phyloP scores from a whole-genome alignment of 371 early-diverging fungal species.

The Rhizopus stolonifer region DNA sequence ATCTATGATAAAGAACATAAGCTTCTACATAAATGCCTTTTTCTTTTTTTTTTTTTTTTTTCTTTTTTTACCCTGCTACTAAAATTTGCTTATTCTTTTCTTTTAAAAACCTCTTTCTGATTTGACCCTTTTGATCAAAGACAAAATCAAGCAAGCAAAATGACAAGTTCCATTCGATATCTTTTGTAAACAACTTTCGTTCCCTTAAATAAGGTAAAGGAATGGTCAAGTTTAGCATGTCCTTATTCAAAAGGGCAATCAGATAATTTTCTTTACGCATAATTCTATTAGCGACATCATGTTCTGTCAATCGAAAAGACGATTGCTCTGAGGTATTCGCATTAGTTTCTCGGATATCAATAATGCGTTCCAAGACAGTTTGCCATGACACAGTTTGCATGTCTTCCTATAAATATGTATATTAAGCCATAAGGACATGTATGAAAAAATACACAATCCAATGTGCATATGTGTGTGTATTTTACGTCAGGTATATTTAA shows the following conservation, averaged over 20 bases:
- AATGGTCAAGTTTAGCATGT: conserved; percentile 75
- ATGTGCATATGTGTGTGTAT: too few species aligned
- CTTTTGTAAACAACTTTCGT: conserved; percentile 71
- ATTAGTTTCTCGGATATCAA: conserved; percentile 70
- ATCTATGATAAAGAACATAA: conserved; percentile 47
- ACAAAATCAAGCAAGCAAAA: conserved; percentile 83
- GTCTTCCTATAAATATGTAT: conserved; percentile 51
- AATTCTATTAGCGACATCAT: conserved; percentile 88
- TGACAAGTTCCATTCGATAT: conserved; percentile 90
- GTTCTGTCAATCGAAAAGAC: conserved; percentile 74
- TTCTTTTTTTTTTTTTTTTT: conserved; percentile 1
- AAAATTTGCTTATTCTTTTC: conserved; percentile 61
- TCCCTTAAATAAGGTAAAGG: conserved; percentile 56
- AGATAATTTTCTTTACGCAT: conserved; percentile 97
- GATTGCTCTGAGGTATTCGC: conserved; percentile 55
- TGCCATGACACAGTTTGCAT: conserved; percentile 82
- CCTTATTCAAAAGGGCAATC: conserved; percentile 93
- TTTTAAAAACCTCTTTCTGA: conserved; percentile 78
- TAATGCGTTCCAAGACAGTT: conserved; percentile 69
- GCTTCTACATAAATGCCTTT: not conserved
- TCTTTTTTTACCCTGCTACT: conserved; percentile 54
- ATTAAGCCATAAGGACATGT: too few species aligned
- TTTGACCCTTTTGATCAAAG: conserved; percentile 83
- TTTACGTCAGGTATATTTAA: conserved; percentile 81
- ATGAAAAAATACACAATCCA: too few species aligned